phyloP scores from a whole-genome alignment of 306 rosid species.

The Dryas drummondii region DNA sequence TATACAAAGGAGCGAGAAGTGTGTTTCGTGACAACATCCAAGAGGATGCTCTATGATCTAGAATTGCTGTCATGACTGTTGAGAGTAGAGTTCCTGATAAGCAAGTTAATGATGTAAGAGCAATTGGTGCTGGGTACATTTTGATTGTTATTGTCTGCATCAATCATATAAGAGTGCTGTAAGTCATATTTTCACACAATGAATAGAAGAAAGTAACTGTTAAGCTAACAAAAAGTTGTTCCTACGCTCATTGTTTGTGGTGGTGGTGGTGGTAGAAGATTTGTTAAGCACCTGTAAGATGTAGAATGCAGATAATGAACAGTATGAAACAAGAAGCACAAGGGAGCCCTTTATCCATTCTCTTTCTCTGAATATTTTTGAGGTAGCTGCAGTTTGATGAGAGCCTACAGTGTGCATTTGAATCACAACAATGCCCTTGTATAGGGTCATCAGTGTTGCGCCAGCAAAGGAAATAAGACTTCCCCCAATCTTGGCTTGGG shows the following conservation, averaged over 20 bases:
- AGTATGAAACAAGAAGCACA: slow-evolving; percentile 1
- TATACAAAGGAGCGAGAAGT: slow-evolving; percentile 26
- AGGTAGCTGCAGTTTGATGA: neutral
- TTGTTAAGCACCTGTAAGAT: slow-evolving; percentile 16
- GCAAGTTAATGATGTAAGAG: slow-evolving; percentile 18
- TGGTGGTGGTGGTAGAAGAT: too few species aligned
- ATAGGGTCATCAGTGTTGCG: slow-evolving; percentile 26
- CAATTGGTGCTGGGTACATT: slow-evolving; percentile 28
- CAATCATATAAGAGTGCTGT: neutral
- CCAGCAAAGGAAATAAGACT: slow-evolving; percentile 20
- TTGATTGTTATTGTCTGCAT: slow-evolving; percentile 22
- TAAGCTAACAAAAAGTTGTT: neutral
- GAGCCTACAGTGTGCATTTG: neutral
- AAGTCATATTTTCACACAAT: too few species aligned
- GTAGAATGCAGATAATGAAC: slow-evolving; percentile 12
- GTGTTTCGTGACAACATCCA: slow-evolving; percentile 30
- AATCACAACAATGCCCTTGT: slow-evolving; percentile 20
- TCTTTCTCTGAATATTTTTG: neutral
- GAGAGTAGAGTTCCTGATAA: slow-evolving; percentile 27
- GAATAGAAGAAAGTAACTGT: neutral
- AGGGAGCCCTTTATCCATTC: slow-evolving; percentile 27
- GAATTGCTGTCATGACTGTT: slow-evolving; percentile 16
- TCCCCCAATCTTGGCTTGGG: slow-evolving; percentile 25
- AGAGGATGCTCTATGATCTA: slow-evolving; percentile 31
- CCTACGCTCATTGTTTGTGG: too few species aligned